Base-by-base conservation (phyloP, 2,329 filamentous ascomycete species). In the Fusarium sacchari region DNA sequence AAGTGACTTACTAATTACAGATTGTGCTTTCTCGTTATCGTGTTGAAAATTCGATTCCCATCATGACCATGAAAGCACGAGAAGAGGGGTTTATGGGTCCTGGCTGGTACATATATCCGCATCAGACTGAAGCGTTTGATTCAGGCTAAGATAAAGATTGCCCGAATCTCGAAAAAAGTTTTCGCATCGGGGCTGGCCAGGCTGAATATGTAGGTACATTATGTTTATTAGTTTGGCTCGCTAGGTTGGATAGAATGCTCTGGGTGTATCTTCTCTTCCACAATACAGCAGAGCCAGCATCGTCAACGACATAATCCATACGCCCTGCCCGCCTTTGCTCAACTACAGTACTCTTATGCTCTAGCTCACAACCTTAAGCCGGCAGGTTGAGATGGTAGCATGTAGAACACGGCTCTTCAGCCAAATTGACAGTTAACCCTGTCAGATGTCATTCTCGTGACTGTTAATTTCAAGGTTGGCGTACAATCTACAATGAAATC, bases 1-100 rank as follows among this genome's bases (percentile, higher is more conserved):
- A 65, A 22, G 60, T 65, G 26, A 64, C 50, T 72, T 37, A 63
- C 44, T 64, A 71, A 71, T 61, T 66, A 44, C 69, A 75, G 56
- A 57, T 64, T 67, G 39, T 60, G 50, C 44, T 57, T 53, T 55
- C 52, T 64, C 57, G 52, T 69, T 74, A 42, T 65, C 67, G 44
- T 63, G 44, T 61, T 53, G 56, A 67, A 52, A 53, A 49, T n/a
- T 63, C 52, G 42, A 64, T 61, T 67, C 58, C 26, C 53, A 64
- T 71, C 40, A 58, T 56, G 61, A 43, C 70, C 42, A 39, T 60
- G 30, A 43, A 32, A 28, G 52, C 24, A 55, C 43, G 36, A 43
- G n/a, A 61, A 66, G 62, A 71, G 53, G 70, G 47, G 47, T n/a
- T 40, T 32, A 60, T 50, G 47, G 66, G 57, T 39, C 62, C 58